Percentiles rank a stretch among this genome's conserved stretches.
Evolutionary conservation across 1,139 yeast genomes (phyloP).

Genomic region (Yamadazyma diddensiae): DNA sequence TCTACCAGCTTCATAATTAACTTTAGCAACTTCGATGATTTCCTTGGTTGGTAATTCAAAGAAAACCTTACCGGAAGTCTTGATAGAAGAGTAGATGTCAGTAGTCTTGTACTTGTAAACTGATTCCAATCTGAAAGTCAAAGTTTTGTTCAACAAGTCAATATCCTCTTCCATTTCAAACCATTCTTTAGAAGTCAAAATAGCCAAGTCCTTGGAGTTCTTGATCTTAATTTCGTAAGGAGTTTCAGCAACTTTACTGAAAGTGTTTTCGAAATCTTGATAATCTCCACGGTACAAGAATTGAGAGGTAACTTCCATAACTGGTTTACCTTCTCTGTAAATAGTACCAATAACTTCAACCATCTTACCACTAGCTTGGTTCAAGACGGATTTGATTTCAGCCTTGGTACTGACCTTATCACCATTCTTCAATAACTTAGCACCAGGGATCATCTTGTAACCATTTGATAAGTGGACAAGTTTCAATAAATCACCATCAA

Average conservation of each 20-base stretch:
- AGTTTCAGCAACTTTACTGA: constrained; percentile 83
- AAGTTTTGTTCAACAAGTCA: constrained; percentile 73
- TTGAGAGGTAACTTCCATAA: constrained; percentile 91
- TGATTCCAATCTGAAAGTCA: constrained; percentile 89
- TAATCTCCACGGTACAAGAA: constrained; percentile 96
- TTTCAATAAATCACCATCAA: constrained; percentile 93
- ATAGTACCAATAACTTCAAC: constrained; percentile 94
- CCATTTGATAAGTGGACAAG: constrained; percentile 95
- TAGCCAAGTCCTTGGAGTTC: constrained; percentile 87
- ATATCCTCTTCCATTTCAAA: constrained; percentile 74
- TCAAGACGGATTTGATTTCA: constrained; percentile 81
- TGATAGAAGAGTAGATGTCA: constrained; percentile 72
- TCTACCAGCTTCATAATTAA: constrained; percentile 86
- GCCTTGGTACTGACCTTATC: constrained; percentile 84
- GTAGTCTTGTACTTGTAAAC: constrained; percentile 78
- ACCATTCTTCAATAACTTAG: constrained; percentile 83
- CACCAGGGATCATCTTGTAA: constrained; percentile 90
- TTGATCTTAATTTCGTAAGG: constrained; percentile 77
- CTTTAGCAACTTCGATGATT: constrained; percentile 80
- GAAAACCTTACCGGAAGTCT: constrained; percentile 80
- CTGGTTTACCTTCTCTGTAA: constrained; percentile 70
- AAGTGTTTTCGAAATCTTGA: constrained; percentile 84
- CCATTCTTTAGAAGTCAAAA: constrained; percentile 95
- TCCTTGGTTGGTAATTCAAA: constrained; percentile 93
- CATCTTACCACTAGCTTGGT: constrained; percentile 90